Conservation (phyloP, 2,329 filamentous ascomycete genomes). For the Colletotrichum australisinense region DNA sequence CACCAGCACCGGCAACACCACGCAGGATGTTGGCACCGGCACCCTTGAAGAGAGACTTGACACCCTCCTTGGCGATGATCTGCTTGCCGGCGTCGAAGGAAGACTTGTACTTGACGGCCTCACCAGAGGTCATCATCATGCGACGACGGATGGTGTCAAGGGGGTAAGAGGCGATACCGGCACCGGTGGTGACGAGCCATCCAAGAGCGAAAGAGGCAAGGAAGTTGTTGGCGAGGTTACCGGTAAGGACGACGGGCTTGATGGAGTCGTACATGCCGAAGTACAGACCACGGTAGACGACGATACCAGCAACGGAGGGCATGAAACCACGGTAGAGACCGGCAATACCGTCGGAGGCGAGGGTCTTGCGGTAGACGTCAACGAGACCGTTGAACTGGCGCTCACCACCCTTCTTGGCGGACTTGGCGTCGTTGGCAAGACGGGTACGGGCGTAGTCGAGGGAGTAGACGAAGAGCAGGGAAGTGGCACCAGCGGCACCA, state of each 20-base stretch:
- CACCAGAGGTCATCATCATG: constrained; percentile 99
- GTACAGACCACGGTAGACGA: constrained; percentile 99
- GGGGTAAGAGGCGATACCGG: constrained; percentile 99
- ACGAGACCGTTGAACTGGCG: constrained; percentile 99
- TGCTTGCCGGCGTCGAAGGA: constrained; percentile 95
- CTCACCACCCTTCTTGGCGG: constrained; percentile 94
- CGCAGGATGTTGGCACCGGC: constrained; percentile 99
- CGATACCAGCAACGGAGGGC: constrained; percentile 98
- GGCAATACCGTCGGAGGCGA: constrained; percentile 97
- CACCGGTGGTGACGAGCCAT: constrained; percentile 99
- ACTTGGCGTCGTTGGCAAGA: constrained; percentile 99
- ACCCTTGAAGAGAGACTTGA: constrained; percentile 99
- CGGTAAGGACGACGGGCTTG: constrained; percentile 97
- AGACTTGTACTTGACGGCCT: constrained; percentile 99
- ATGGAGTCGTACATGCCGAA: constrained; percentile 99
- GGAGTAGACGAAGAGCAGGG: constrained; percentile 99
- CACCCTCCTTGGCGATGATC: constrained; percentile 97
- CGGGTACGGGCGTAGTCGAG: constrained; percentile 99
- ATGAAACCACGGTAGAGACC: constrained; percentile 99
- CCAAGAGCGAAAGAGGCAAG: constrained; percentile 98
- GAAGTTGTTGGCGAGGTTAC: constrained; percentile 97
- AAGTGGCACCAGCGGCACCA: constrained; percentile 99
- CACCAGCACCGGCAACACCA: constrained; percentile 99
- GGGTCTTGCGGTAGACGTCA: constrained; percentile 99
- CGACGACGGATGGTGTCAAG: constrained; percentile 99